Base-by-base conservation (phyloP, 1,139 yeast genomes). In the Yamadazyma aaseri region DNA sequence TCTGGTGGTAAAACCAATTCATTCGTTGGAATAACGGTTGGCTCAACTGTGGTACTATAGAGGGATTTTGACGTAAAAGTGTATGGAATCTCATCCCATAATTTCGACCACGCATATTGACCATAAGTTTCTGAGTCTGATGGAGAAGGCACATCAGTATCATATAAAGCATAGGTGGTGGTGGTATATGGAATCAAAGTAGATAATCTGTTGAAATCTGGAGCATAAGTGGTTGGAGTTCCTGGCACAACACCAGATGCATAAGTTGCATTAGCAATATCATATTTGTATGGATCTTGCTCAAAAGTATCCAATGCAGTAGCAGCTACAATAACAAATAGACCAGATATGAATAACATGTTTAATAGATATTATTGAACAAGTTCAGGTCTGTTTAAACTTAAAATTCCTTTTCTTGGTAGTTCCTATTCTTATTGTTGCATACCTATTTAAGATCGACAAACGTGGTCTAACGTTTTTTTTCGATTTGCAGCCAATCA, bases 11-110 rank as follows among this genome's bases (percentile, higher is more conserved):
- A 32, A 15, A 50, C 43, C 42, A 55, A 39, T 5, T 41, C 32
- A 12, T 44, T 47, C 6, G 50, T 36, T 14, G 58, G 58, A 16
- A 54, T 36, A 3, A 56, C 37, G 1, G 55, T 49, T 11, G 58
- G 55, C 14, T 47, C 47, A 7, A 52, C 57, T 4, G 55, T 49
- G 11, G 50, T 38, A 12, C 44, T 32, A 31, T 47, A 51, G 8
- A 51, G n/a, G 6, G 44, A 46, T 5, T 45, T 38, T 26, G 41
- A 34, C 6, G 53, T 46, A 35, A 44, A 51, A 35, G 47, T 50
- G 24, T 50, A 36, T 1, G 34, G 25, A n/a, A 49, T 49, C 9
- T 26, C 28, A 13, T 34, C 41, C 59, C 58, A 54, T 30, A 49
- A 23, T 32, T 48, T 34, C 16, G 45, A 34, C 56, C 55, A 51